Evolutionary conservation across 306 rosid genomes (phyloP).

Genomic region (Adenanthera pavonina): DNA sequence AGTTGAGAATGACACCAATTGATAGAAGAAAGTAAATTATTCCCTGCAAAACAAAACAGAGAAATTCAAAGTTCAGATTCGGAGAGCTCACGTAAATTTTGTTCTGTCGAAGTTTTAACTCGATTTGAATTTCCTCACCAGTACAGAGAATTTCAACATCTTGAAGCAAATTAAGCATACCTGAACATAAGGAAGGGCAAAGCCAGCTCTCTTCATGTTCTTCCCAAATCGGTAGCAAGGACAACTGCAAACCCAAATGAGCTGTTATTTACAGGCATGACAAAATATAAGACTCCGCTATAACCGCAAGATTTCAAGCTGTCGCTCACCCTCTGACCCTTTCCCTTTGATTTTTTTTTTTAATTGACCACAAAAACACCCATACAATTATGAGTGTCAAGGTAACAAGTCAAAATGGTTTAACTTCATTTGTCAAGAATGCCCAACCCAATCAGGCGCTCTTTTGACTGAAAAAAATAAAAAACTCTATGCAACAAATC

Average conservation of each 20-base stretch:
- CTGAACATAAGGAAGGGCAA: constrained; percentile 77
- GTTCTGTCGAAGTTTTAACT: background rate
- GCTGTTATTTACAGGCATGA: constrained; percentile 35
- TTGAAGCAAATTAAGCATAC: constrained; percentile 44
- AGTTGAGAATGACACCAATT: constrained; percentile 60
- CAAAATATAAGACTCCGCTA: constrained; percentile 19
- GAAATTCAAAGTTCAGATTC: constrained; percentile 30
- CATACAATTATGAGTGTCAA: background rate
- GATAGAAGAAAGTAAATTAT: constrained; percentile 60
- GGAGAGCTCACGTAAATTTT: constrained; percentile 8
- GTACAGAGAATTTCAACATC: background rate
- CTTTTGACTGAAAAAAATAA: constrained; percentile 1
- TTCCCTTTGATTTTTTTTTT: background rate
- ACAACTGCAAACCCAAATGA: constrained; percentile 72
- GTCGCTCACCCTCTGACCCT: background rate
- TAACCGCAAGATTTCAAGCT: background rate
- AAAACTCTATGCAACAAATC: constrained; percentile 17
- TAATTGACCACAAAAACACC: constrained; percentile 32
- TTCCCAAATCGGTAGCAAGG: constrained; percentile 96
- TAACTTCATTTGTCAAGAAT: constrained; percentile 17
- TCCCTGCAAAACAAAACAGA: constrained; percentile 63
- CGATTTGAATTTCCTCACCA: background rate
- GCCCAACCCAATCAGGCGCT: constrained; percentile 25
- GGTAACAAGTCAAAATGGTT: background rate
- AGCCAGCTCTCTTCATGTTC: constrained; percentile 95